A percentile compares a stretch with the other conserved stretches of the same genome.
These are phyloP conservation scores for Microdochium trichocladiopsis DNA, from an alignment of 2,329 filamentous ascomycete species.

Conservation along the genomic window DNA sequence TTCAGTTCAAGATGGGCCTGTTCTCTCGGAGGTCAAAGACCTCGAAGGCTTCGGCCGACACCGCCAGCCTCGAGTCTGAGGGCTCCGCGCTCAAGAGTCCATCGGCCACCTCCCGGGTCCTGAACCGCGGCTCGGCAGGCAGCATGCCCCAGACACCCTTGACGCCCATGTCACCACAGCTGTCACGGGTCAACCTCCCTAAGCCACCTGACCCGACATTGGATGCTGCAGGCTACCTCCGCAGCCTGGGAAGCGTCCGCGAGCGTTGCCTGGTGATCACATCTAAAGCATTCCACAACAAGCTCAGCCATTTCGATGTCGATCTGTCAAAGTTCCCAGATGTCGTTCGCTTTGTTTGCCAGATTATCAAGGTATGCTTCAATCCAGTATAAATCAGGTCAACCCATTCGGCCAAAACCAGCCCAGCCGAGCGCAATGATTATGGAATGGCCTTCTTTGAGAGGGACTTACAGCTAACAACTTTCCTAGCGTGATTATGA, in stretches of 20 bases:
- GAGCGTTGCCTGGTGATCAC: constrained; percentile 70
- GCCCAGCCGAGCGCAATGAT: background rate
- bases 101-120: constrained; percentile 22
- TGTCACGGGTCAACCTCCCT: constrained; percentile 75
- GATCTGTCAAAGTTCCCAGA: constrained; percentile 79
- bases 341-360: constrained; percentile 81
- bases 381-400: background rate
- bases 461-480: background rate
- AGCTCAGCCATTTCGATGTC: constrained; percentile 80
- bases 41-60: constrained; percentile 35
- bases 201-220: constrained; percentile 79
- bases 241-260: constrained; percentile 81
- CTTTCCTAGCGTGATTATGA: constrained; percentile 44
- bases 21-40: constrained; percentile 49
- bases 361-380: constrained; percentile 80
- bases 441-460: background rate
- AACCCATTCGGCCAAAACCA: background rate
- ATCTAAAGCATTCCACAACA: constrained; percentile 69
- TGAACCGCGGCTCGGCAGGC: constrained; percentile 44
- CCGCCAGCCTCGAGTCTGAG: constrained; percentile 44
- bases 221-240: constrained; percentile 84
- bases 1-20: constrained; percentile 37
- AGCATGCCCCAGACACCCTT: constrained; percentile 42
- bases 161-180: constrained; percentile 41
- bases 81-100: constrained; percentile 39